Conservation (phyloP, 202 grass and related monocot species). For the Sporobolus alterniflorus region DNA sequence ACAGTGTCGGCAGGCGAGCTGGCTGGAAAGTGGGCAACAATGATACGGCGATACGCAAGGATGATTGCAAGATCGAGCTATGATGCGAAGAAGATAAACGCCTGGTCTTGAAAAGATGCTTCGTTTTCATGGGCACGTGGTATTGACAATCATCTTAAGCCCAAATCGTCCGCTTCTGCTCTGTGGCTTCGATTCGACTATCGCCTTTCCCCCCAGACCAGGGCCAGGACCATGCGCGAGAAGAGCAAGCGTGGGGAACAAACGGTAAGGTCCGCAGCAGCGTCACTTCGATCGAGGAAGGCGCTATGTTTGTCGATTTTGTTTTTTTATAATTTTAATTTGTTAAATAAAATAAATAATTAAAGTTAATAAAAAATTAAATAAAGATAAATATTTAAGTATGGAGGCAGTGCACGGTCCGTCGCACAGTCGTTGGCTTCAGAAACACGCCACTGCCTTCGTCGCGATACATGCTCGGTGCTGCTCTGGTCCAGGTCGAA, state of each 20-base stretch:
- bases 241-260: background rate
- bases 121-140: background rate
- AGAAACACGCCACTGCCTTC: background rate
- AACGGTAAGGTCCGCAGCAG: background rate
- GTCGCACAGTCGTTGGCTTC: conserved; percentile 9
- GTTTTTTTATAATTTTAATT: too few relatives aligned
- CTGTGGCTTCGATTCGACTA: background rate
- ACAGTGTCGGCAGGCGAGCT: background rate
- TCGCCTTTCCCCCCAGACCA: background rate
- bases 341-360: too few relatives aligned
- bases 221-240: background rate
- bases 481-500: background rate
- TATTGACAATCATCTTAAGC: background rate
- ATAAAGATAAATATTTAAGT: too few relatives aligned
- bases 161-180: background rate
- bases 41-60: background rate
- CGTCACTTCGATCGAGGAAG: too few relatives aligned
- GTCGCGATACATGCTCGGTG: too few relatives aligned
- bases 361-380: too few relatives aligned
- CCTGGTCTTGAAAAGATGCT: conserved; percentile 41
- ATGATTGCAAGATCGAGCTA: background rate
- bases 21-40: conserved; percentile 37
- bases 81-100: conserved; percentile 1
- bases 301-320: too few relatives aligned
- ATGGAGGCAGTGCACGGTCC: background rate